Percentiles rank a stretch among this genome's conserved stretches.
These are phyloP conservation scores for Excoecaria agallocha DNA, from an alignment of 345 rosid species.

Conservation along the genomic window DNA sequence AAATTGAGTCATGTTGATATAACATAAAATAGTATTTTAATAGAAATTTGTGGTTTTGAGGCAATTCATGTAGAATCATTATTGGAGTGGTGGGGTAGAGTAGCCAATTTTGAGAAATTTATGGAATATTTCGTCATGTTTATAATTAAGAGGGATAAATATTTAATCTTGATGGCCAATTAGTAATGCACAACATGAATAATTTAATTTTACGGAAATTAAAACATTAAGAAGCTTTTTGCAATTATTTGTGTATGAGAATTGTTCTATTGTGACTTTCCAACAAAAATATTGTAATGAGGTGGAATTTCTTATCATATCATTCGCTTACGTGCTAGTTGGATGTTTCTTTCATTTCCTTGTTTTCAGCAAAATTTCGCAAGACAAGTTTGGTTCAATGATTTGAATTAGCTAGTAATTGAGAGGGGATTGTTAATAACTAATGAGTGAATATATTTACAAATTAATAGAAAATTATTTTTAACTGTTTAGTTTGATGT, in stretches of 20 bases:
- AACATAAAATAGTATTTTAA: not conserved
- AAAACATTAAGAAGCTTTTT: not conserved
- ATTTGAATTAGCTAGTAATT: too few species aligned
- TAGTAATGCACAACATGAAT: not conserved
- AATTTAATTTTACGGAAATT: not conserved
- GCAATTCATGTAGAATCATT: not conserved
- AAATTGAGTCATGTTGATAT: not conserved
- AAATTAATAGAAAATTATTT: too few species aligned
- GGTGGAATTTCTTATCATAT: not conserved
- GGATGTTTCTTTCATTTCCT: not conserved
- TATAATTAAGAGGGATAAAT: not conserved
- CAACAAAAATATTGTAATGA: not conserved
- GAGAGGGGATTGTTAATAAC: too few species aligned
- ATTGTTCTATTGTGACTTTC: not conserved
- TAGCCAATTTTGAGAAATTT: not conserved
- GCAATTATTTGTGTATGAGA: not conserved
- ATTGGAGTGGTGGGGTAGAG: constrained; percentile 3
- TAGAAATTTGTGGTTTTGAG: not conserved
- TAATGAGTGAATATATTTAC: too few species aligned
- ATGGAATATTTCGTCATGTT: not conserved
- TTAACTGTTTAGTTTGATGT: too few species aligned
- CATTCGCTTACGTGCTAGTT: constrained; percentile 12
- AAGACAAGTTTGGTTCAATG: too few species aligned
- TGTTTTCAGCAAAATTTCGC: too few species aligned
- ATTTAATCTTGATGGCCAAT: not conserved